Conservation (phyloP, 2,329 filamentous ascomycete genomes). For the Reticulascus tulasneorum region DNA sequence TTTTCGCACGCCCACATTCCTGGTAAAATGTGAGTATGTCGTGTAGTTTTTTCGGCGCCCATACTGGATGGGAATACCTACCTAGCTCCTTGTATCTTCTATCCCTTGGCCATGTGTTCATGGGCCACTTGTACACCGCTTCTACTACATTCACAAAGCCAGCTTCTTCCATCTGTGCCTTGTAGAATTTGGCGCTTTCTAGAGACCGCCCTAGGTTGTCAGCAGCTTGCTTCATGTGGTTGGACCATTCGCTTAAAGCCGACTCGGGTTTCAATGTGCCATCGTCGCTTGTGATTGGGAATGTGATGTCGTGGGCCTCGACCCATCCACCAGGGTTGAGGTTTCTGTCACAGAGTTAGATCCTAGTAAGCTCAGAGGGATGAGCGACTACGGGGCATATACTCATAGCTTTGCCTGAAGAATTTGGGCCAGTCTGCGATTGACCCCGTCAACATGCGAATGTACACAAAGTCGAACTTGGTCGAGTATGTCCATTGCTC, state of each 20-base stretch:
- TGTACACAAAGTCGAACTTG: conserved; percentile 38
- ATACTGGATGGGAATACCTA: no score
- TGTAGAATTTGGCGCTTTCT: conserved; percentile 23
- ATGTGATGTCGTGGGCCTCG: conserved; percentile 38
- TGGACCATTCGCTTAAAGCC: conserved; percentile 26
- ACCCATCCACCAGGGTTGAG: conserved; percentile 41
- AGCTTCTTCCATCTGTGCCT: conserved; percentile 40
- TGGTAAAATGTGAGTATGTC: not conserved
- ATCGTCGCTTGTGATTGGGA: conserved; percentile 37
- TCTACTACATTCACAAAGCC: conserved; percentile 51
- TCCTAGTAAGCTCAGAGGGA: not conserved
- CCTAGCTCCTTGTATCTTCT: conserved; percentile 48
- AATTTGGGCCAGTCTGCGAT: conserved; percentile 31
- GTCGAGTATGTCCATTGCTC: conserved; percentile 33
- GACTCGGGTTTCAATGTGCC: conserved; percentile 24
- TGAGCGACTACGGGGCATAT: not conserved
- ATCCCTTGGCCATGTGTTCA: conserved; percentile 48
- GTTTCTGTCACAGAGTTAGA: conserved; percentile 8
- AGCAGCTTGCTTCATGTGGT: conserved; percentile 25
- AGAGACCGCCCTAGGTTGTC: conserved; percentile 23
- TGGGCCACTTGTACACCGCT: conserved; percentile 44
- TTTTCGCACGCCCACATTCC: conserved; percentile 26
- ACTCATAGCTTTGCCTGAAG: conserved; percentile 30
- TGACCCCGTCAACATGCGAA: conserved; percentile 32
- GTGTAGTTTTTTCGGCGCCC: no score